Percentiles rank a stretch among this genome's conserved stretches.
phyloP scores from a whole-genome alignment of 1,139 yeast species.

The Casaregolazyma suthepensis region DNA sequence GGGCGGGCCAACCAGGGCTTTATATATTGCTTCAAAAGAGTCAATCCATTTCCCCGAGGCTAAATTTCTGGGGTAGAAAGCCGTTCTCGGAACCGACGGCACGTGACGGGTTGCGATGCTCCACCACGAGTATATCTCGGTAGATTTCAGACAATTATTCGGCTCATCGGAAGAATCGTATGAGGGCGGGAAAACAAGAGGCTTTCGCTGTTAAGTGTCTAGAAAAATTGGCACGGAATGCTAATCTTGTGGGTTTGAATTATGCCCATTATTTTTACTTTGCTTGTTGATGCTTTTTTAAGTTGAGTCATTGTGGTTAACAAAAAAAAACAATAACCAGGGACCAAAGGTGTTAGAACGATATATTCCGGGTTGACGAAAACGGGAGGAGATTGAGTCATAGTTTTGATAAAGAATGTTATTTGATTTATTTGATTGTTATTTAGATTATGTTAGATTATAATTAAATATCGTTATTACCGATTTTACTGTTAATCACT shows the following conservation, averaged over 20 bases:
- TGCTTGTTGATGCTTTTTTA: not conserved
- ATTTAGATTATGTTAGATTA: not conserved
- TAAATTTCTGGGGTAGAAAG: conserved; percentile 8
- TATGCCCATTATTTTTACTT: not conserved
- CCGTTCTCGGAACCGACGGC: conserved; percentile 6
- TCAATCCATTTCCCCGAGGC: conserved; percentile 38
- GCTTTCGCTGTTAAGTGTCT: no score
- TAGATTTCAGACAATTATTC: not conserved
- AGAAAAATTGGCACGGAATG: not conserved
- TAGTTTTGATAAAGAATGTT: not conserved
- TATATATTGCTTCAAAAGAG: conserved; percentile 39
- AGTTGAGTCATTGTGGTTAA: not conserved
- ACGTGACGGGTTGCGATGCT: conserved; percentile 2
- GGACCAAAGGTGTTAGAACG: not conserved
- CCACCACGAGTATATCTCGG: not conserved
- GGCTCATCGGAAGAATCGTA: not conserved
- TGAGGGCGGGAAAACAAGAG: not conserved
- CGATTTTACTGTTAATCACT: no score
- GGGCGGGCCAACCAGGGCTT: conserved; percentile 29
- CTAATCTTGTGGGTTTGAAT: not conserved
- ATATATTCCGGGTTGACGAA: not conserved
- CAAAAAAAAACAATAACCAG: not conserved
- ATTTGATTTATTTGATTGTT: no score
- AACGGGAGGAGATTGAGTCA: not conserved
- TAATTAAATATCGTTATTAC: no score